Evolutionary conservation across 2,329 filamentous ascomycete species (phyloP).

Genomic region (Graphiopsis chlorocephala): DNA sequence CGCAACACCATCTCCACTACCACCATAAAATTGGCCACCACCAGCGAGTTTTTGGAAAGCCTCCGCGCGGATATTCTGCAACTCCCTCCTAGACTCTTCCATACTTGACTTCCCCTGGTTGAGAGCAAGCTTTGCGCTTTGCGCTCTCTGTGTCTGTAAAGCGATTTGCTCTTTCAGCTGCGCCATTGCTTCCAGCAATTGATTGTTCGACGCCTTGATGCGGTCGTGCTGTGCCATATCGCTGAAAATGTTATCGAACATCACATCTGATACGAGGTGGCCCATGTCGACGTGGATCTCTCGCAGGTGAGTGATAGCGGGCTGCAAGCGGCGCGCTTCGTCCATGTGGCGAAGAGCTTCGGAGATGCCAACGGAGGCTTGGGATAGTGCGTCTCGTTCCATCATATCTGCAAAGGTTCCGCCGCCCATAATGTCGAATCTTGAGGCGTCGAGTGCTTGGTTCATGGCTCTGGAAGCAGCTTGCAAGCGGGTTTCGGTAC

Average conservation of each 20-base stretch:
- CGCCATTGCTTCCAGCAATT: constrained; percentile 24
- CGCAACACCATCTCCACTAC: not conserved
- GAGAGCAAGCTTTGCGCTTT: constrained; percentile 18
- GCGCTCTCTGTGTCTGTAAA: constrained; percentile 22
- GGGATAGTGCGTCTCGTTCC: constrained; percentile 52
- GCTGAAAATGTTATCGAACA: constrained; percentile 34
- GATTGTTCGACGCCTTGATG: constrained; percentile 25
- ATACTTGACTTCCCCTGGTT: constrained; percentile 22
- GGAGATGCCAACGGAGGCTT: constrained; percentile 13
- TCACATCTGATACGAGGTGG: constrained; percentile 29
- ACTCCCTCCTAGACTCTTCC: constrained; percentile 25
- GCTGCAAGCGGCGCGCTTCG: constrained; percentile 25
- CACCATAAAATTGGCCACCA: not conserved
- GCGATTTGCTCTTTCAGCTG: constrained; percentile 23
- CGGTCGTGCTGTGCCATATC: constrained; percentile 31
- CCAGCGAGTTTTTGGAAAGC: constrained; percentile 28
- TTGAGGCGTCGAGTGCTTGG: constrained; percentile 43
- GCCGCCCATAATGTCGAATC: constrained; percentile 51
- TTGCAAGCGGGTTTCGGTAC: constrained; percentile 40
- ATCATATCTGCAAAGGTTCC: constrained; percentile 51
- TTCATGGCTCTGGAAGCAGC: constrained; percentile 41
- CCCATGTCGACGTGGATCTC: constrained; percentile 30
- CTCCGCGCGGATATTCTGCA: constrained; percentile 32
- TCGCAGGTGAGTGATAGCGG: constrained; percentile 21
- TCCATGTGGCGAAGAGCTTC: constrained; percentile 23